Conservation (phyloP, 1,284 basidiomycete species). For the Austroboletus olivaceoglutinosus region DNA sequence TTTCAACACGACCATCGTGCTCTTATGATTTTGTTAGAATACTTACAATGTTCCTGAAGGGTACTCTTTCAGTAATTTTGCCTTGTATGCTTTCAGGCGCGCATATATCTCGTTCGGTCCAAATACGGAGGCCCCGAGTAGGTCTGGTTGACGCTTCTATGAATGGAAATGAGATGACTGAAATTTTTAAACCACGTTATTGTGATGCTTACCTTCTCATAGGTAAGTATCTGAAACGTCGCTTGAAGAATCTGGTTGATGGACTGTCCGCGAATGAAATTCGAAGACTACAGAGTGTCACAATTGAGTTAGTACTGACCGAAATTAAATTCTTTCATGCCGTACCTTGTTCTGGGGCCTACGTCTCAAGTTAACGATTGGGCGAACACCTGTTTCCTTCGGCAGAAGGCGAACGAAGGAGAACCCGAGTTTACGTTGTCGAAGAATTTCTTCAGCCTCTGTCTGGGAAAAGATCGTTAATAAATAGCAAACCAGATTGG, state of each 20-base stretch:
- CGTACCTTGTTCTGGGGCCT: constrained; percentile 40
- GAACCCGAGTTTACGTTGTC: constrained; percentile 72
- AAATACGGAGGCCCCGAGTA: constrained; percentile 79
- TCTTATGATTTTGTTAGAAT: not conserved
- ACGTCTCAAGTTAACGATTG: constrained; percentile 88
- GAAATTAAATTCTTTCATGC: not conserved
- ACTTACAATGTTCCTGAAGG: constrained; percentile 54
- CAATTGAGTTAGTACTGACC: not conserved
- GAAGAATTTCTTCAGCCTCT: constrained; percentile 63
- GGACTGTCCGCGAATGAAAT: constrained; percentile 44
- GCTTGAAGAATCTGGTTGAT: constrained; percentile 87
- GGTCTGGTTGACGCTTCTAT: constrained; percentile 61
- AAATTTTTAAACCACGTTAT: not conserved
- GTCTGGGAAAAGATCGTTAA: constrained; percentile 39
- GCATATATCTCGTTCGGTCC: constrained; percentile 81
- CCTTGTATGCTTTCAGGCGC: constrained; percentile 71
- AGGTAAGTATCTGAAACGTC: constrained; percentile 81
- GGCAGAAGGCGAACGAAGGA: constrained; percentile 89
- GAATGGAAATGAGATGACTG: not conserved
- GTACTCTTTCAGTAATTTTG: constrained; percentile 43
- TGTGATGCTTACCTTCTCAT: constrained; percentile 66
- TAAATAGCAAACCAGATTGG: not conserved
- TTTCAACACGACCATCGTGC: constrained; percentile 5
- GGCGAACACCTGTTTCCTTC: constrained; percentile 92
- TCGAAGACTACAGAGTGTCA: constrained; percentile 24